Conservation (phyloP, 176 grass and related monocot genomes). For the Oryza coarctata region DNA sequence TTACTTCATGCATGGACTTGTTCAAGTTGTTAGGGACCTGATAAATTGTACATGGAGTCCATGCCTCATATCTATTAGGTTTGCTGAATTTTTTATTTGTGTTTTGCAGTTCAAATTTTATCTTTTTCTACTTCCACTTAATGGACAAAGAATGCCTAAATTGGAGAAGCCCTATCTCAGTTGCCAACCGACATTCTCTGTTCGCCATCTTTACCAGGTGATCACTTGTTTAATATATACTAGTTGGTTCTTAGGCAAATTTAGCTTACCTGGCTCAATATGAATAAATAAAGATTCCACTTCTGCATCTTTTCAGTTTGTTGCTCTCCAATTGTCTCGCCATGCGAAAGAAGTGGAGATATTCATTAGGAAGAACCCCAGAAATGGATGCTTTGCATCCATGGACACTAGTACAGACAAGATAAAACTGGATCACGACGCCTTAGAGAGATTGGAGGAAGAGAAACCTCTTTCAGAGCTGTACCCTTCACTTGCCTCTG, state of each 20-base stretch:
- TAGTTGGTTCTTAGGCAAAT: not conserved
- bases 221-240: conserved; percentile 9
- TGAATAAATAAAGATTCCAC: not conserved
- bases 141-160: conserved; percentile 54
- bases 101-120: conserved; percentile 60
- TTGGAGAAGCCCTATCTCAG: conserved; percentile 55
- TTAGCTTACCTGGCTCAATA: not conserved
- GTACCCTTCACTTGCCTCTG: conserved; percentile 28
- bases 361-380: conserved; percentile 39
- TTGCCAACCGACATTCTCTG: conserved; percentile 53
- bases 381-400: not conserved
- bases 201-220: conserved; percentile 66
- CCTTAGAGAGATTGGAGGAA: conserved; percentile 46
- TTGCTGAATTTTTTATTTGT: conserved; percentile 28
- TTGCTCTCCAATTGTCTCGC: conserved; percentile 51
- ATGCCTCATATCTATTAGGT: not conserved
- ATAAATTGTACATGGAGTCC: conserved; percentile 2
- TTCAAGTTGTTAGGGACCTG: not conserved
- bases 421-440: not conserved
- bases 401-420: conserved; percentile 7
- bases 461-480: conserved; percentile 51
- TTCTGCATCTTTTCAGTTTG: conserved; percentile 36
- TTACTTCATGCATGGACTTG: conserved; percentile 10
- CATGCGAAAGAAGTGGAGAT: conserved; percentile 54
- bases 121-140: conserved; percentile 56